Conservation (phyloP, 2,329 filamentous ascomycete genomes). For the Sclerotinia subarctica region DNA sequence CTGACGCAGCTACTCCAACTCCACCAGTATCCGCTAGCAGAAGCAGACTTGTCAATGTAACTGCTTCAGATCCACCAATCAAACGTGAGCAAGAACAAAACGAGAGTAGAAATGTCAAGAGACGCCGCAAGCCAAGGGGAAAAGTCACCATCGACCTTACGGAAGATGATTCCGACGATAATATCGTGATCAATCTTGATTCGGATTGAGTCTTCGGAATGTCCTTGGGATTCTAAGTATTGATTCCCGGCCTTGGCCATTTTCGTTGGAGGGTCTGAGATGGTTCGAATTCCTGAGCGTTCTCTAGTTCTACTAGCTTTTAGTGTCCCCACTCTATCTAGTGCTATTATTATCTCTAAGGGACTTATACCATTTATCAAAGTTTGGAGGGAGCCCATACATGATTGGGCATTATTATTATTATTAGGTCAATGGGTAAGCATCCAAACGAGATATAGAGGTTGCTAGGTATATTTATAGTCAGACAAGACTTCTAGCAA, state of each 20-base stretch:
- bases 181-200: background rate
- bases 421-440: background rate
- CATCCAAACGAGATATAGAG: background rate
- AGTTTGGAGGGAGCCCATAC: background rate
- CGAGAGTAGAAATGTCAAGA: background rate
- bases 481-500: background rate
- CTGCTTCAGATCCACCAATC: background rate
- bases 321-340: background rate
- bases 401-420: background rate
- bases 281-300: too few relatives aligned
- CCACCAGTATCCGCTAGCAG: background rate
- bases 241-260: background rate
- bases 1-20: background rate
- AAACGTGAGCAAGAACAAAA: background rate
- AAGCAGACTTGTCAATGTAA: background rate
- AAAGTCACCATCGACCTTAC: slow-evolving; percentile 12
- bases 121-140: background rate
- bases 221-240: background rate
- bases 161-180: background rate
- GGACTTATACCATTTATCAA: background rate
- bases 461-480: background rate
- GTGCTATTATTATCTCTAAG: background rate
- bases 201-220: background rate
- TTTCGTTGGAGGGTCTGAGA: too few relatives aligned
- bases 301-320: too few relatives aligned